Conservation (phyloP, 2,329 filamentous ascomycete genomes). For the Bretziella fagacearum region DNA sequence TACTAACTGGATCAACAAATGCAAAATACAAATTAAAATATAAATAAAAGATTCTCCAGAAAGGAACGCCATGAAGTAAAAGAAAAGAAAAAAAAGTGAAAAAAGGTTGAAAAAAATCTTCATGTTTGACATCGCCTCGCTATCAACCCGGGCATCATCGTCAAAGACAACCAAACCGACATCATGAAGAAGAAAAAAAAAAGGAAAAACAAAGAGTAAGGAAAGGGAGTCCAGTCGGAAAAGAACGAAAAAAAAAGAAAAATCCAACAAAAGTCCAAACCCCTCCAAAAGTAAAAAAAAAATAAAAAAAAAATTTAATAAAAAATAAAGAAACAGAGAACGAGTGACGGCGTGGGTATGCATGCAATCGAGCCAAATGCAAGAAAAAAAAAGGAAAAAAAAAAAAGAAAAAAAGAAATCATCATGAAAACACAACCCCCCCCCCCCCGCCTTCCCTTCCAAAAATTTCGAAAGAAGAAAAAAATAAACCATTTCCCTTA, state of each 20-base stretch:
- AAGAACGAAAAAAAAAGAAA: background rate
- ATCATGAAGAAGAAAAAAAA: background rate
- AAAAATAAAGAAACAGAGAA: conserved; percentile 1
- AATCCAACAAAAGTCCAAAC: background rate
- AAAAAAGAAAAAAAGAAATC: background rate
- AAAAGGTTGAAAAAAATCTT: no score
- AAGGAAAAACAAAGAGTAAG: conserved; percentile 1
- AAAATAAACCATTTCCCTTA: background rate
- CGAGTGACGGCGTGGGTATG: conserved; percentile 2
- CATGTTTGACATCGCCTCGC: background rate
- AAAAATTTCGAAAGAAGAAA: no score
- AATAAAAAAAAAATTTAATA: background rate
- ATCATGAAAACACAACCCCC: background rate
- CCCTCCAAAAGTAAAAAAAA: background rate
- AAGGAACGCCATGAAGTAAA: background rate
- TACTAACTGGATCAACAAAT: background rate
- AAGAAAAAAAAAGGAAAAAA: background rate
- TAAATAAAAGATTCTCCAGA: background rate
- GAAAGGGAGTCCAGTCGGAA: background rate
- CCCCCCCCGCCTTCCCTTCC: no score
- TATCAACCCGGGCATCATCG: no score
- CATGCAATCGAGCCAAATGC: conserved; percentile 2
- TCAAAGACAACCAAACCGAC: background rate
- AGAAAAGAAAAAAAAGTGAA: background rate
- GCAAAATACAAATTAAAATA: background rate